Conservation (phyloP, 192 early-diverging fungal species). For the Coemansia sp. region DNA sequence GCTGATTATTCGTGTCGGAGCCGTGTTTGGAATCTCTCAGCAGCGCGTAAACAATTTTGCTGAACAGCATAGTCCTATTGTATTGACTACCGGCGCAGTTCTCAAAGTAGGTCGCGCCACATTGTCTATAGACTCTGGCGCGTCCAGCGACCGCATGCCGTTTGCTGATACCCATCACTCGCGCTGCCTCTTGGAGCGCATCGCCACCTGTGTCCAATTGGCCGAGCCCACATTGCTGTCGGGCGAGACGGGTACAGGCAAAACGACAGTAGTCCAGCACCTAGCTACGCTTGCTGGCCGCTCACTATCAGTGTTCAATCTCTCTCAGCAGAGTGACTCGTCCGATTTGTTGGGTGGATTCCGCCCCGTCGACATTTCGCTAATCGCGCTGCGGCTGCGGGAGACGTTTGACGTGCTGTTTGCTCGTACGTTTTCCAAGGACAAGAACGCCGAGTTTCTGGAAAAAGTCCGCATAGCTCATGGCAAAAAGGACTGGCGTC, state of each 20-base stretch:
- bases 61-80: slow-evolving; percentile 67
- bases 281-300: slow-evolving; percentile 77
- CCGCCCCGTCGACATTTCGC: slow-evolving; percentile 88
- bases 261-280: slow-evolving; percentile 94
- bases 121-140: slow-evolving; percentile 4
- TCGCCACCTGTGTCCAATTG: slow-evolving; percentile 80
- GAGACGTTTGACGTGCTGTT: slow-evolving; percentile 89
- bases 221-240: slow-evolving; percentile 88
- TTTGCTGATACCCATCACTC: slow-evolving; percentile 92
- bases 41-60: slow-evolving; percentile 72
- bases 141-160: slow-evolving; percentile 43
- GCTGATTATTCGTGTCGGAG: slow-evolving; percentile 68
- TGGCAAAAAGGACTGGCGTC: slow-evolving; percentile 81
- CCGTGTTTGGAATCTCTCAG: slow-evolving; percentile 66
- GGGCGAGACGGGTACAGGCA: slow-evolving; percentile 98
- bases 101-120: slow-evolving; percentile 36
- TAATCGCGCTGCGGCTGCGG: slow-evolving; percentile 77
- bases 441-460: slow-evolving; percentile 85
- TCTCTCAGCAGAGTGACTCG: slow-evolving; percentile 95
- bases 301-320: slow-evolving; percentile 88
- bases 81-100: slow-evolving; percentile 46
- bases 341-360: slow-evolving; percentile 96
- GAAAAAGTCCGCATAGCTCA: slow-evolving; percentile 76
- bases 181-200: slow-evolving; percentile 78
- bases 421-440: slow-evolving; percentile 81